Evolutionary conservation across 2,329 filamentous ascomycete genomes (phyloP), one percentile per base, ranked within the genome.

Genomic region (Fusarium burgessii): DNA sequence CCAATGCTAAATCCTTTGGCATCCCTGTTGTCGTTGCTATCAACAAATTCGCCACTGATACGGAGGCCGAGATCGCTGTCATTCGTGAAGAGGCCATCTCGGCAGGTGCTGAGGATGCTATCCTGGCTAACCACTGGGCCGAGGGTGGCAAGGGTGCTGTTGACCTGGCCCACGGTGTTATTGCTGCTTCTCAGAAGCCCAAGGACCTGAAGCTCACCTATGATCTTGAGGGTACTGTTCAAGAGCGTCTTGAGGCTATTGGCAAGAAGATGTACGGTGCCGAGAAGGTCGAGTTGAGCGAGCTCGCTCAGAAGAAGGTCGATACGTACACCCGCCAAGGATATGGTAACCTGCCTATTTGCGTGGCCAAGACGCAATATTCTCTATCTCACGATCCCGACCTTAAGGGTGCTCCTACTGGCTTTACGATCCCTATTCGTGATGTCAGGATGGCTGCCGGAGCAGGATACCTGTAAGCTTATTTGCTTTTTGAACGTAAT

Each of bases 301-400:
- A 97, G 80, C 87, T 96, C 55, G 96, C 96, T 0, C 94, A 97
- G 85, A 93, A 94, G 85, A 98, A 99, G 89, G 92, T 98, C 72
- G 95, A 98, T 79, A 95, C 91, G 11, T 99, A 98, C 83, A 95
- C 93, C 35, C 90, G 90, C 79, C 96, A 98, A 82, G 96, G 96
- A 47, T 97, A 95, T 77, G 92, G 92, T 25, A 94, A 97, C 81
- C 85, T 99, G 72, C 96, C 96, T 38, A 97, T 98, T 78, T 99
- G 96, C 81, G 89, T 98, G 72, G 96, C 96, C 69, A 99, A 99
- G 90, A 99, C 96, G 17, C 96, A 99, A 82, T 99, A 99, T 85
- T 97, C 93, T 36, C 87, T 99, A 51, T 96, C 92, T 63, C 95
- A 98, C 82, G 94, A 99, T 80, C 92, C 95, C 5, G 90, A 93